Base-by-base conservation (phyloP, 2,329 filamentous ascomycete genomes). In the Chaetothyriales sp. region DNA sequence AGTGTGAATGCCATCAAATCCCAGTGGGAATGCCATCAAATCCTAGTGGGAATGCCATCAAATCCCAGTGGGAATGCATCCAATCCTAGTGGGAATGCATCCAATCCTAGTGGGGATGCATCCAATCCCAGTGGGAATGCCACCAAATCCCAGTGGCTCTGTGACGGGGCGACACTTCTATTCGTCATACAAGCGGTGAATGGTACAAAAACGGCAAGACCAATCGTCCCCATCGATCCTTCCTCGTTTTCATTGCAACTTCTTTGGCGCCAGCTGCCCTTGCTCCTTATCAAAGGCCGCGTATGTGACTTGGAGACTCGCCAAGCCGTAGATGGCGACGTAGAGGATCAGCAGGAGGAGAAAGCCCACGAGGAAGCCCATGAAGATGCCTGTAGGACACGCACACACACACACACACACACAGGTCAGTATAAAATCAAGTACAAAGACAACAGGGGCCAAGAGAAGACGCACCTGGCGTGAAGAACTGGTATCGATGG, bases 281-380 rank as follows among this genome's bases (percentile, higher is more conserved):
- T 88, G 94, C 61, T 95, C 90, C 75, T 95, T 95, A 66, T 94
- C 90, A 66, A 97, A 98, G 1, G 92, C 89, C 57, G 86, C 88
- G 67, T 97, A 97, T 1, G 87, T 86, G 28, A 97, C 87, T 67
- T 95, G 77, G 18, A 98, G 75, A 60, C 87, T 90, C 5, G 78
- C 73, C 10, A 97, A 74, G 13, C 86, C 89, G 54, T 70, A 79
- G 51, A 97, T 71, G 13, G 85, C 92, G 52, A 89, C 82, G 59
- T 83, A 83, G 5, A 95, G 73, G 59, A 97, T 89, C 25, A 79
- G 72, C 55, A 94, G 69, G 47, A 95, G 75, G 43, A 95, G 67
- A 18, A 92, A 67, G 2, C 78, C 71, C 19, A 82, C 82, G 40
- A 89, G 65, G 18, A 95, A 71, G 25, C 80, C 85, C 85, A 94